Conservation (phyloP, 495 filamentous ascomycete genomes). For the Delitschia confertaspora region DNA sequence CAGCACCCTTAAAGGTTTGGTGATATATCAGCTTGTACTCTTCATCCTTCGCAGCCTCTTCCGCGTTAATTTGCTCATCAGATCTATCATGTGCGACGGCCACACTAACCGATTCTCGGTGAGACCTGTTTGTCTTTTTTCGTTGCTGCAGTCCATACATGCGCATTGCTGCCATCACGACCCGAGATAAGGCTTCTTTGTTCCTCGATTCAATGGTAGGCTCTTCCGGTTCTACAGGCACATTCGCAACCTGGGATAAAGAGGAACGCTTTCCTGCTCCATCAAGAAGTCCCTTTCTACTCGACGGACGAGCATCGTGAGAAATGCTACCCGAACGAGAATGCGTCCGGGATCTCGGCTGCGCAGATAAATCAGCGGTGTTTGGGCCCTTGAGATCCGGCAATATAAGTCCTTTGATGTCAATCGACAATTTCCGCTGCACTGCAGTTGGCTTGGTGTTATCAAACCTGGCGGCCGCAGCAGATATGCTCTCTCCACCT, state of each 20-base stretch:
- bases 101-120: conserved; percentile 6
- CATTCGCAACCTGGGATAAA: conserved; percentile 32
- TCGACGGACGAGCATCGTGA: conserved; percentile 15
- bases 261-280: conserved; percentile 17
- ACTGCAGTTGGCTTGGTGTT: conserved; percentile 1
- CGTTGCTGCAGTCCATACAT: conserved; percentile 51
- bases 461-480: conserved; percentile 42
- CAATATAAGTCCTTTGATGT: conserved; percentile 3
- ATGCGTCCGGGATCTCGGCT: conserved; percentile 13
- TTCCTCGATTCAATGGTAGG: conserved; percentile 37
- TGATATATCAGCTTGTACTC: conserved; percentile 61
- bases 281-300: conserved; percentile 20
- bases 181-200: conserved; percentile 39
- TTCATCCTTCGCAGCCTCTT: conserved; percentile 40
- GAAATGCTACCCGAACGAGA: conserved; percentile 32
- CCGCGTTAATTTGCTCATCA: conserved; percentile 3
- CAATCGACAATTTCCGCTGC: conserved; percentile 28
- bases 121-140: conserved; percentile 26
- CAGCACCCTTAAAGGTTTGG: conserved; percentile 52
- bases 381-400: neutral
- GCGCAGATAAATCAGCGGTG: conserved; percentile 8
- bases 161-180: conserved; percentile 55
- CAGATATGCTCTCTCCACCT: conserved; percentile 49
- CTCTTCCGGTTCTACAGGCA: conserved; percentile 38
- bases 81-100: conserved; percentile 3